Base-by-base conservation (phyloP, 2,329 filamentous ascomycete species). In the Calonectria pauciramosa region DNA sequence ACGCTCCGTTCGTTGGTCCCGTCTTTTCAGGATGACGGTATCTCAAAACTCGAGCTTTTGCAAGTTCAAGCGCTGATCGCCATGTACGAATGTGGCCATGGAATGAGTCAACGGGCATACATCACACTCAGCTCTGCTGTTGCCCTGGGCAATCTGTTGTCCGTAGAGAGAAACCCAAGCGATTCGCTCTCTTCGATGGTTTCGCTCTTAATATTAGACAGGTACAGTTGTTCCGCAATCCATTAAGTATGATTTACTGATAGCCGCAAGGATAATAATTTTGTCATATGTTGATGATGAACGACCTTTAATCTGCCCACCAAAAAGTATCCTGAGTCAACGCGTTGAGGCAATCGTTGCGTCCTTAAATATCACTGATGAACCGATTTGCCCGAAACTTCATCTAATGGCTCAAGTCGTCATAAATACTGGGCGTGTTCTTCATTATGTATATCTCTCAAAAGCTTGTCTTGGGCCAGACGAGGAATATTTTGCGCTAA, bases 21-120 rank as follows among this genome's bases (percentile, higher is more conserved):
- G 0, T 51, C 34, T 9, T 36, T 38, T 18, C 54, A 38, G 13
- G 7, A 18, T 38, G 11, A 26, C 4, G 3, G 13, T 4, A 4
- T 7, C 16, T 8, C 3, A 8, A 4, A 20, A 11, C 32, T 60
- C 4, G 28, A 26, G n/a, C 18, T 66, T 20, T 20, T 66, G 18
- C 63, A 66, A 26, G 18, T 14, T 4, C 41, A 66, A 13, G 38
- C 30, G 4, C 63, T 66, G 4, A 18, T 66, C 7, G 44, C 41
- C 18, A 32, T 66, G 28, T 51, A 66, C 30, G 41, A 66, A 51
- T 66, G 63, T 34, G 63, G 41, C 4, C 63, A 66, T 34, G 63
- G 63, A 14, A 32, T 66, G 20, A 16, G 38, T 9, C 26, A 36
- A n/a, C 26, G 49, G 38, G 41, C 41, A 34, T 66, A 49, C n/a